Base-by-base conservation (phyloP, 2,329 filamentous ascomycete genomes). In the Diaporthe nobilis region DNA sequence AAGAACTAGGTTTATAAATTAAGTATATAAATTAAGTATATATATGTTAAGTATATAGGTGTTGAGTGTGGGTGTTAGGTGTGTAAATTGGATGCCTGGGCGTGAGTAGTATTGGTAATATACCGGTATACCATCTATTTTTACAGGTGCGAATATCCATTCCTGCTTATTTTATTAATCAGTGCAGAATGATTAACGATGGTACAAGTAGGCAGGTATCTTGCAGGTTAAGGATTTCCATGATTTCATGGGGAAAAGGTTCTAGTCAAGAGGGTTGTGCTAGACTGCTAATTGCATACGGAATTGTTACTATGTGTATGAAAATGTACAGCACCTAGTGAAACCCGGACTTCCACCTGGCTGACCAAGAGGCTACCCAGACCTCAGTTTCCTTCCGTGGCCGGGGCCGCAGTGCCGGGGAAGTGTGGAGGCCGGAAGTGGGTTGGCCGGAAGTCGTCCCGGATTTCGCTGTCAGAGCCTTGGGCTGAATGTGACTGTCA, bases 381-480 rank as follows among this genome's bases (percentile, higher is more conserved):
- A 4, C 17, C 44, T 51, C 22, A 17, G 63, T 37, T 31, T 51
- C 28, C 34, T 22, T 51, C 31, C 20, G 25, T 51, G 8, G 20
- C 60, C 28, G 31, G 63, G 53, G 25, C 44, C 44, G 37, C 49
- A n/a, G 49, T 28, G 8, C 61, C 42, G 61, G 61, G 22, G 9
- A 31, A 44, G 12, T 49, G 44, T 67, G 63, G 63, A 22, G 63
- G 6, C 44, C 44, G 63, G 44, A 10, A 47, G 31, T 25, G 22
- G 13, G 63, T 9, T 37, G 63, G 44, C 44, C 44, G 63, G 63
- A 63, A 37, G 63, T 25, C 22, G 63, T n/a, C 44, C 44, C 44
- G 63, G 44, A 22, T 25, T 12, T 25, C 28, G 63, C 63, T 49
- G 44, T 37, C 20, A 37, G 42, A 31, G 42, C 25, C n/a, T 9